Conservation (phyloP, 768 basidiomycete species). For the Lyophyllum semitale region DNA sequence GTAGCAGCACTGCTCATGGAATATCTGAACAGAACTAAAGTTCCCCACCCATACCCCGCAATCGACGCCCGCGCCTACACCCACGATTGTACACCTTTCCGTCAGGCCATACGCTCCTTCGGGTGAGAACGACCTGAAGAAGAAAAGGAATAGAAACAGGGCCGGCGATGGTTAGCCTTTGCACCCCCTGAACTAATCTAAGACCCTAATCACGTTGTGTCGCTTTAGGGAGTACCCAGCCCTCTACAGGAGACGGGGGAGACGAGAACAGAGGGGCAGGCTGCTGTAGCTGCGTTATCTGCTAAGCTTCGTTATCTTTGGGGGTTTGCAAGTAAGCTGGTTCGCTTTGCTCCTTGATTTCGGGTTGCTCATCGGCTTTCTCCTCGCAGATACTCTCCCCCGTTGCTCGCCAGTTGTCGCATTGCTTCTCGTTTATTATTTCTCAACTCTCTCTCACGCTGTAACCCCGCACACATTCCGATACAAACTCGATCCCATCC, state of each 20-base stretch:
- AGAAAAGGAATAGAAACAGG: conserved; percentile 45
- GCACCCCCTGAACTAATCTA: neutral
- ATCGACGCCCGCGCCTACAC: conserved; percentile 29
- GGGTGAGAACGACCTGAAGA: conserved; percentile 52
- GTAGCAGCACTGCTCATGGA: neutral
- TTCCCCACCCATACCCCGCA: conserved; percentile 38
- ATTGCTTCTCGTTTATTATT: no score
- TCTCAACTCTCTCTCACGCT: no score
- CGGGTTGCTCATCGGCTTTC: neutral
- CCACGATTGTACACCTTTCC: conserved; percentile 78
- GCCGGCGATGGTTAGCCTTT: conserved; percentile 27
- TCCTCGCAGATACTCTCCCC: neutral
- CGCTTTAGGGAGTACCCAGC: neutral
- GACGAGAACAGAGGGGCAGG: conserved; percentile 12
- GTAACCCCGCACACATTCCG: no score
- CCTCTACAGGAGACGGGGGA: neutral
- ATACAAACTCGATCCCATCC: no score
- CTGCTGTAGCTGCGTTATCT: conserved; percentile 22
- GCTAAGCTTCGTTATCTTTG: conserved; percentile 5
- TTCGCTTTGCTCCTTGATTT: neutral
- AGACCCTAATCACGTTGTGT: neutral
- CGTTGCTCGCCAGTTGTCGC: neutral
- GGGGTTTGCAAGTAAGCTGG: neutral
- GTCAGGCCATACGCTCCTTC: conserved; percentile 60
- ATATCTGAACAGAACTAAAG: conserved; percentile 34